phyloP scores from a whole-genome alignment of 2,329 filamentous ascomycete genomes.

The Fusarium albidum region DNA sequence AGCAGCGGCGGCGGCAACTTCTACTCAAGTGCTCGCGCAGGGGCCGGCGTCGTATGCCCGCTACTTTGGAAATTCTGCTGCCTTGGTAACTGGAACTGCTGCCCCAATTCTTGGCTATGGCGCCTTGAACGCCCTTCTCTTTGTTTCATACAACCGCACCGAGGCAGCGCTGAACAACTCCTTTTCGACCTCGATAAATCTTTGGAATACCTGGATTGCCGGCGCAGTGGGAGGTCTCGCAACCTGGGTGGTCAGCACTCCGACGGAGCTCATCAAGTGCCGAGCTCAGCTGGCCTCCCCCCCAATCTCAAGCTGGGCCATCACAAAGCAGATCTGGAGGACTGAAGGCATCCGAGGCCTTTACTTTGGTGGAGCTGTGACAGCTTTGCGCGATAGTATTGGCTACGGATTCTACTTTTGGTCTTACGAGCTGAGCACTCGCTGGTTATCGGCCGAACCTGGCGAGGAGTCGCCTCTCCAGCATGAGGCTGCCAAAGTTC shows the following conservation, averaged over 20 bases:
- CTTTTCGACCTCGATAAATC: conserved; percentile 51
- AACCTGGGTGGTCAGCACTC: conserved; percentile 85
- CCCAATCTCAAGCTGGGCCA: conserved; percentile 65
- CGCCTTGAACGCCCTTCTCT: conserved; percentile 88
- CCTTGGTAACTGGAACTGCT: conserved; percentile 71
- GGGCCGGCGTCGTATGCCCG: conserved; percentile 14
- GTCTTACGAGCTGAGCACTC: conserved; percentile 82
- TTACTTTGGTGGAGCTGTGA: conserved; percentile 83
- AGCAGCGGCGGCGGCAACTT: conserved; percentile 6
- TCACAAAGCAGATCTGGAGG: conserved; percentile 68
- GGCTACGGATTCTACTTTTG: conserved; percentile 99
- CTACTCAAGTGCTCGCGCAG: conserved; percentile 10
- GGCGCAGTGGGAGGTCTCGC: conserved; percentile 84
- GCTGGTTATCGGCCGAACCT: conserved; percentile 51
- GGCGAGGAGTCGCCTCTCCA: conserved; percentile 38
- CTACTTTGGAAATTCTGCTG: conserved; percentile 41
- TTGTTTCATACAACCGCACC: conserved; percentile 90
- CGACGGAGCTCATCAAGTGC: conserved; percentile 92
- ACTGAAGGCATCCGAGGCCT: conserved; percentile 71
- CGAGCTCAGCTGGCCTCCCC: conserved; percentile 73
- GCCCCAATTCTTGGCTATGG: conserved; percentile 91
- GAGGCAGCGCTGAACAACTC: conserved; percentile 65
- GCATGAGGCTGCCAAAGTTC: conserved; percentile 66
- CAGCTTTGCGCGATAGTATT: conserved; percentile 82
- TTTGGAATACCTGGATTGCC: conserved; percentile 78